These are phyloP conservation scores for Straminergon stramineum DNA, from an alignment of 225 moss, liverwort and hornwort species.

Conservation along the genomic window DNA sequence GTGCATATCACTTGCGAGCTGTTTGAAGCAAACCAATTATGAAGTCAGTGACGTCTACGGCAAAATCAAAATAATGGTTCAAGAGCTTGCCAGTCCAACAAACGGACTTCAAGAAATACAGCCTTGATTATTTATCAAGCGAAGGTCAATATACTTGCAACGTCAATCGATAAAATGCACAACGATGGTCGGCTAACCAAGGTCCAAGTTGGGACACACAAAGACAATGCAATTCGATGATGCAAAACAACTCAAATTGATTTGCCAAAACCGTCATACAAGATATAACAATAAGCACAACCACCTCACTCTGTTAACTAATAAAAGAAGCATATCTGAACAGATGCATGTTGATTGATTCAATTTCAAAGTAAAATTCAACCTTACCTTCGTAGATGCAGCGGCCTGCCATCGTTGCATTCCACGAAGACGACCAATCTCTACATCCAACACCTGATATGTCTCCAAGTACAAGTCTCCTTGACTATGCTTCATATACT, in stretches of 20 bases:
- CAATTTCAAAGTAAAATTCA: background rate
- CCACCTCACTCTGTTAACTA: background rate
- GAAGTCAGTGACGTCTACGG: background rate
- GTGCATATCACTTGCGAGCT: conserved; percentile 97
- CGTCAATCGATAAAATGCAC: background rate
- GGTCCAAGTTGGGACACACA: background rate
- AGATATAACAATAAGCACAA: background rate
- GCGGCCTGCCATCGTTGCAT: conserved; percentile 95
- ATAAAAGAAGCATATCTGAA: background rate
- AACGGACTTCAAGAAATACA: background rate
- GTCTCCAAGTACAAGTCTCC: conserved; percentile 96
- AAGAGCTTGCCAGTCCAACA: background rate
- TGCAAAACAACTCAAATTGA: background rate
- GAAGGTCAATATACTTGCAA: background rate
- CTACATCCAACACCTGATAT: conserved; percentile 91
- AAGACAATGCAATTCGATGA: background rate
- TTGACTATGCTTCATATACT: conserved; percentile 97
- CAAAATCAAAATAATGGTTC: background rate
- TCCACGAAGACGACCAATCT: conserved; percentile 93
- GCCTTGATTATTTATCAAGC: background rate
- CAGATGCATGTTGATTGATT: background rate
- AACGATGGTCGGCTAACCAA: background rate
- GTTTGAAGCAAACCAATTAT: background rate
- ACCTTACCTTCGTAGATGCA: conserved; percentile 74
- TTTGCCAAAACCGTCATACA: background rate